phyloP scores from a whole-genome alignment of 2,329 filamentous ascomycete species.

The Penicillium sp. region DNA sequence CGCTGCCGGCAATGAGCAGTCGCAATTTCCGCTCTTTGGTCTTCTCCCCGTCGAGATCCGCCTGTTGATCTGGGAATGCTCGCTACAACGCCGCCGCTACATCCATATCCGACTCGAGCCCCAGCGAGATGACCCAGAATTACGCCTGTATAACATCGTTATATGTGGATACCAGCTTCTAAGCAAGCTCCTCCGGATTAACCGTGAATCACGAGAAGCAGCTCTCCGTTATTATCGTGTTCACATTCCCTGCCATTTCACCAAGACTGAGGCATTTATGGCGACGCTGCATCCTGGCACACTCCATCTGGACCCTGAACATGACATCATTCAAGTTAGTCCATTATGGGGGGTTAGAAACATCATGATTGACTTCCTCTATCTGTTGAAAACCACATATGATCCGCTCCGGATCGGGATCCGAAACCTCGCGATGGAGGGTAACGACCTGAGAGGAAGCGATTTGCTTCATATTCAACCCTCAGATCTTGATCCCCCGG shows the following conservation, averaged over 20 bases:
- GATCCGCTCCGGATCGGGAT: not conserved
- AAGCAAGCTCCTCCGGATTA: not conserved
- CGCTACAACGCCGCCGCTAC: not conserved
- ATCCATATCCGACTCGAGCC: not conserved
- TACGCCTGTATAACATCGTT: not conserved
- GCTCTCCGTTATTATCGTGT: not conserved
- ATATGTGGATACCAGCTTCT: not conserved
- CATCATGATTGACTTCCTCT: not conserved
- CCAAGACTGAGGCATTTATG: not conserved
- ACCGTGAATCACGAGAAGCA: not conserved
- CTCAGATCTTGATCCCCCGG: not conserved
- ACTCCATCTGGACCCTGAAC: not conserved
- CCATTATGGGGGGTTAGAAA: not conserved
- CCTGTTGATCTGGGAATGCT: not conserved
- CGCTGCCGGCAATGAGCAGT: not conserved
- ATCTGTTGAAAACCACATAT: not conserved
- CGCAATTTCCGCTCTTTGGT: not conserved
- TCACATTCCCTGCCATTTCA: not conserved
- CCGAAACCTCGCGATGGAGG: not conserved
- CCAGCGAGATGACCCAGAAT: not conserved
- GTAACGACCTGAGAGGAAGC: not conserved
- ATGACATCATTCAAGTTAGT: not conserved
- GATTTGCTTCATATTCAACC: not conserved
- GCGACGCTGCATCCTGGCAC: not conserved
- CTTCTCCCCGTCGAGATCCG: slow-evolving; percentile 1